Evolutionary conservation across 768 basidiomycete species (phyloP).

Genomic region (Lanmaoa pseudosensibilis): DNA sequence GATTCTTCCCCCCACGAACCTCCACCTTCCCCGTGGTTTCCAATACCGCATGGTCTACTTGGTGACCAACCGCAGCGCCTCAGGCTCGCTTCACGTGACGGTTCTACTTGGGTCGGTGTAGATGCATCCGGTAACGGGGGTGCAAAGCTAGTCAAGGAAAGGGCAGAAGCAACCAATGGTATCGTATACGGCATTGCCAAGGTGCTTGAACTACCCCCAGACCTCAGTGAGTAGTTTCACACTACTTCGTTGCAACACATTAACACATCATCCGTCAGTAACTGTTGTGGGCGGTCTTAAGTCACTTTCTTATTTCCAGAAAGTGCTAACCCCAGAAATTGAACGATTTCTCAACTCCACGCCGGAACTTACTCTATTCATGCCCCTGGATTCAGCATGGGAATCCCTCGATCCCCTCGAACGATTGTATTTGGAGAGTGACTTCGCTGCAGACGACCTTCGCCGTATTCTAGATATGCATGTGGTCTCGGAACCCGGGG

Average conservation of each 20-base stretch:
- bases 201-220: constrained; percentile 72
- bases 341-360: constrained; percentile 58
- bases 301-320: constrained; percentile 71
- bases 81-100: constrained; percentile 54
- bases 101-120: constrained; percentile 60
- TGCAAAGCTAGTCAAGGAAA: constrained; percentile 56
- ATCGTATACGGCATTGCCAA: constrained; percentile 70
- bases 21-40: constrained; percentile 83
- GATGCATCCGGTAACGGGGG: constrained; percentile 83
- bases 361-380: constrained; percentile 81
- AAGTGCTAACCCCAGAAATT: constrained; percentile 65
- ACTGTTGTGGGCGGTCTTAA: constrained; percentile 57
- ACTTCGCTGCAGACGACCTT: constrained; percentile 81
- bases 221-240: constrained; percentile 56
- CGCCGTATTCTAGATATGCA: constrained; percentile 78
- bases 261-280: constrained; percentile 41
- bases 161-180: constrained; percentile 69
- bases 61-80: constrained; percentile 81
- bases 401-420: constrained; percentile 73
- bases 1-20: constrained; percentile 66
- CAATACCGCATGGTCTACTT: constrained; percentile 76
- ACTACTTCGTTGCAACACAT: background rate
- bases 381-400: constrained; percentile 87
- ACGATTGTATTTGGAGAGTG: constrained; percentile 84
- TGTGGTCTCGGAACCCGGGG: constrained; percentile 55